Base-by-base conservation (phyloP, 2,329 filamentous ascomycete genomes). In the Stachybotrys echinatus region DNA sequence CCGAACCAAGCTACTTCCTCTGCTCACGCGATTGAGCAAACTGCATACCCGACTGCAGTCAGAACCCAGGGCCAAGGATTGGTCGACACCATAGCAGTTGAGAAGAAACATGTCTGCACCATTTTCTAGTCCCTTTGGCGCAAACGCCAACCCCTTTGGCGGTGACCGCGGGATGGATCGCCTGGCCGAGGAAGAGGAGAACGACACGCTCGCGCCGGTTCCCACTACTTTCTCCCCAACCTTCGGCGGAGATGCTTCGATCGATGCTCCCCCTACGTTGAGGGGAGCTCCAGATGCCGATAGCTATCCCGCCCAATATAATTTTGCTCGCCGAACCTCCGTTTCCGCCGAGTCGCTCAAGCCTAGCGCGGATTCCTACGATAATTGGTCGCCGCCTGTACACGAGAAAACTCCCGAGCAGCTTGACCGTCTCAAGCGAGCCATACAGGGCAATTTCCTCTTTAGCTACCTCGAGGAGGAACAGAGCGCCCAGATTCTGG, bases 311-410 rank as follows among this genome's bases (percentile, higher is more conserved):
- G 87, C 83, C 59, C 92, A 97, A 68, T 97, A 96, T 74, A 95
- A 95, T 68, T 86, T 96, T 71, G 88, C 84, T 60, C 88, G 94
- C 55, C 89, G 94, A 61, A 96, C 92, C 38, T 97, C 94, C 4
- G 94, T 99, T 48, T 97, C 94, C 39, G 94, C 94, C 47, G 94
- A 99, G 72, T 96, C 92, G 2, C 79, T 97, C 63, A 95, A 96
- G 69, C 94, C 94, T 18, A 88, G 85, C 45, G 85, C 88, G 27
- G 86, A 91, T 52, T 83, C 83, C 50, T 86, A 89, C 61, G 90
- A 94, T 67, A 94, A 89, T 69, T 99, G 92, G 92, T 81, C 85
- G 23, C 90, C 94, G 8, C 94, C 94, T 3, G 81, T 81, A 60
- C 90, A 94, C 66, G 81, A 84, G 55, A 99, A 99, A 76, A 83